Evolutionary conservation across 2,329 filamentous ascomycete species (phyloP), one percentile per base, ranked within the genome.

Genomic region (Drechslerella coelobrocha): DNA sequence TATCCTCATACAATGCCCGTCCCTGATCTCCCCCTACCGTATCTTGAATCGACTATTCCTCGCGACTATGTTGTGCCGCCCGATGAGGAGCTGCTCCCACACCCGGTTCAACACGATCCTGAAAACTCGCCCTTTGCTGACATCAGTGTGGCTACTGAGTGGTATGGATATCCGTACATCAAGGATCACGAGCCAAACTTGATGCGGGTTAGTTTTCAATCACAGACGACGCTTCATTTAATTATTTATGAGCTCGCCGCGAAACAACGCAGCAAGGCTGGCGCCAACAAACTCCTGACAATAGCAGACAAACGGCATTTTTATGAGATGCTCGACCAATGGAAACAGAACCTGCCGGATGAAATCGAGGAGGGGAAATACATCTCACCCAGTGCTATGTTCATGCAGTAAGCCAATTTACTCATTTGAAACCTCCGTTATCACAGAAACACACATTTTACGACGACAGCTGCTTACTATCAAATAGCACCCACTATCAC

Each of bases 1-100:
- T 57, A 53, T n/a, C 12, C 37, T 14, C 57, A 69, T 45, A 69
- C 65, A n/a, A 62, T 69, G 65, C 65, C 65, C 1, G 5, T 51
- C 2, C 57, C 65, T 4, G 26, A 52, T 9, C 5, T 69, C 23
- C 57, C 65, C 1, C 48, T 69, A 12, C 65, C 65, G 2, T 69
- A 69, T 29, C 52, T 69, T 2, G 65, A 62, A 8, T 57, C 52
- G 0, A 12, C 24, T 9, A 29, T 14, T 3, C 63, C 56, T 23
- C 24, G 29, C 7, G 56, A 53, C 21, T 68, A 56, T 14, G 6
- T n/a, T 24, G 26, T 55, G 1, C 17, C 43, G 2, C 14, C 39
- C 2, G 57, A 41, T 19, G 52, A 47, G 17, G 31, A 17, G 2
- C 53, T 23, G 0, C 21, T 27, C 1, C 59, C 59, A 24, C 65